Base-by-base conservation (phyloP, 1,284 basidiomycete species). In the Apiotrichum domesticum region DNA sequence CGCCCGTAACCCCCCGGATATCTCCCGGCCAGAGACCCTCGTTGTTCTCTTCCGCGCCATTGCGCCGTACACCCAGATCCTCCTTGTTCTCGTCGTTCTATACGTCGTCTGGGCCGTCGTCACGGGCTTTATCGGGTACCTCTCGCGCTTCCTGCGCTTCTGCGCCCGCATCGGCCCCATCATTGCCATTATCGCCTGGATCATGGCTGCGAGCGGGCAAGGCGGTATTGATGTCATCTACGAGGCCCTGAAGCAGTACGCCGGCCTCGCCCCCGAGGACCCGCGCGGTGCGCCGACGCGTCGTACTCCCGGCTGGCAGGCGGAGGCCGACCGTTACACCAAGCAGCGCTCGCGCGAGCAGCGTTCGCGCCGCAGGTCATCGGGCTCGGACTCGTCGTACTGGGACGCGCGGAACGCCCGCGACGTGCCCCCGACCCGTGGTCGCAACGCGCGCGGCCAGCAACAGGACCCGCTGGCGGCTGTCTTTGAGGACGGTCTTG, bases 181-280 rank as follows among this genome's bases (percentile, higher is more conserved):
- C 21, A 54, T 75, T 15, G 72, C 65, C 4, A 42, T 75, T 21
- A 62, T 70, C 33, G 68, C 63, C 2, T 73, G 70, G 70, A 40
- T 74, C 52, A 75, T 75, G 73, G 62, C 68, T 21, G 63, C 56
- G 35, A 69, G 66, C 3, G 73, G 70, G 14, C 73, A 75, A 52
- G 73, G 72, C 39, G 63, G 65, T 13, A 65, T 73, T 50, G 66
- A 65, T 34, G 71, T 73, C 39, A 45, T 74, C 37, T 63, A 69
- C 29, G 65, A 68, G 39, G 51, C 70, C 5, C 66, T 67, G 15
- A 71, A 71, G 58, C 63, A 69, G 45, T 72, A 65, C 50, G 58
- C 65, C 4, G 73, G 73, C 15, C 39, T 44, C 5, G 46, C 54
- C 10, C 50, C 44, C 9, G 37, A 42, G 21, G n/a, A 39, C 35